Conservation (phyloP, 805 yeast genomes). For the Kuraishia hungarica region DNA sequence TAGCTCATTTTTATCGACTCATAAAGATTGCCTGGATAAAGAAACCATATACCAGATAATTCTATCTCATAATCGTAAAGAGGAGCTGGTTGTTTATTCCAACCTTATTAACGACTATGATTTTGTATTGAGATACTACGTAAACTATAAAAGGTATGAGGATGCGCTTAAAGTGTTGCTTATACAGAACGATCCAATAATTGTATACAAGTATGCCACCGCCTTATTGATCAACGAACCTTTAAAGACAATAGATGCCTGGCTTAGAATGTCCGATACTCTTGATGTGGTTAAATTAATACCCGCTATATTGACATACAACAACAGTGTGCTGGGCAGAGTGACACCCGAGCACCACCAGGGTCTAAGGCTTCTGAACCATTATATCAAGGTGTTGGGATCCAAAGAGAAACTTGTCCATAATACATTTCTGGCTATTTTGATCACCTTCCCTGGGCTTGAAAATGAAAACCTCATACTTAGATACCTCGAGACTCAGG, state of each 20-base stretch:
- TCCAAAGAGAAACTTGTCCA: slow-evolving; percentile 43
- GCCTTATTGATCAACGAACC: slow-evolving; percentile 65
- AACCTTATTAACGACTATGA: slow-evolving; percentile 58
- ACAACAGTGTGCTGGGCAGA: slow-evolving; percentile 32
- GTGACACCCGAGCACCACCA: slow-evolving; percentile 44
- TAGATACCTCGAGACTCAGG: slow-evolving; percentile 32
- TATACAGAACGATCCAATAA: slow-evolving; percentile 33
- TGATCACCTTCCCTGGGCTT: slow-evolving; percentile 40
- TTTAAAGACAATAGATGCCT: slow-evolving; percentile 59
- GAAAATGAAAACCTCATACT: slow-evolving; percentile 39
- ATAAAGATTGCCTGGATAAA: slow-evolving; percentile 46
- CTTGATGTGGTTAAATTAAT: slow-evolving; percentile 58
- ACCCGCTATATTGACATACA: slow-evolving; percentile 70
- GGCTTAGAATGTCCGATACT: slow-evolving; percentile 51
- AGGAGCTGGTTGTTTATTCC: slow-evolving; percentile 61
- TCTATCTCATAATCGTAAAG: slow-evolving; percentile 52
- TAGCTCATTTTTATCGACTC: slow-evolving; percentile 39
- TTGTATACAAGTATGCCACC: slow-evolving; percentile 62
- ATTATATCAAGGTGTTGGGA: slow-evolving; percentile 37
- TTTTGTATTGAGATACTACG: slow-evolving; percentile 61
- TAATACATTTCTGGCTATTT: slow-evolving; percentile 61
- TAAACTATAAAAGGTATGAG: slow-evolving; percentile 63
- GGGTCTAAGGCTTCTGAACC: slow-evolving; percentile 55
- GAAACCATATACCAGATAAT: slow-evolving; percentile 68
- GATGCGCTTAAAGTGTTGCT: slow-evolving; percentile 55